Evolutionary conservation across 2,329 filamentous ascomycete genomes (phyloP).

Genomic region (Metarhizium humberi): DNA sequence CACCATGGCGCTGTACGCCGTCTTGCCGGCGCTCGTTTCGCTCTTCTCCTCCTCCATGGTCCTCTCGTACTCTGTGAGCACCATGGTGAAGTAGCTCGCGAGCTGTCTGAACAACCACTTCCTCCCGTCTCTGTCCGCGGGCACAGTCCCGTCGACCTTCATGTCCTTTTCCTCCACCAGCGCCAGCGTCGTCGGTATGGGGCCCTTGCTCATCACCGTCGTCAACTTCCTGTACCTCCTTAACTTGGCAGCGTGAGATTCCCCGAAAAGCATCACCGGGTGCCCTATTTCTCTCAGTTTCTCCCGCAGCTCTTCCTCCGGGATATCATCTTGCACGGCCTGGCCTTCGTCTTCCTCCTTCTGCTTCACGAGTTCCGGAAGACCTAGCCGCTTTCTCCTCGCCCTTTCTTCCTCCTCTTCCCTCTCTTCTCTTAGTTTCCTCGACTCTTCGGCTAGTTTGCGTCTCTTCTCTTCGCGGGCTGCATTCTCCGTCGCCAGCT

Average conservation of each 20-base stretch:
- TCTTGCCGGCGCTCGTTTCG: conserved; percentile 68
- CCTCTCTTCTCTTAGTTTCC: conserved; percentile 57
- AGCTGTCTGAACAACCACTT: conserved; percentile 77
- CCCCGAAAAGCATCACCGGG: conserved; percentile 71
- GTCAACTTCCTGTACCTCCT: conserved; percentile 61
- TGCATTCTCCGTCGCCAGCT: conserved; percentile 60
- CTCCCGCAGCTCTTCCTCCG: conserved; percentile 58
- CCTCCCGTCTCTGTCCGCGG: conserved; percentile 54
- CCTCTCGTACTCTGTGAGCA: conserved; percentile 78
- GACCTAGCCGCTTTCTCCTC: conserved; percentile 65
- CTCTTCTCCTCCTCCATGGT: conserved; percentile 59
- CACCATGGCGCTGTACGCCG: conserved; percentile 75
- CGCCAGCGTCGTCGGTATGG: conserved; percentile 77
- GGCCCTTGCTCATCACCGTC: conserved; percentile 57
- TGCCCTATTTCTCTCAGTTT: conserved; percentile 65
- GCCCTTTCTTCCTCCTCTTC: conserved; percentile 64
- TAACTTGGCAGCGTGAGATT: conserved; percentile 60
- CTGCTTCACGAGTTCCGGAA: conserved; percentile 58
- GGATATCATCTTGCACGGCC: conserved; percentile 50
- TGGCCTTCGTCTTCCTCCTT: conserved; percentile 30
- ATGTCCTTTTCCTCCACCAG: conserved; percentile 80
- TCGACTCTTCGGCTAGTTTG: conserved; percentile 72
- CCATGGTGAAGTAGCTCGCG: conserved; percentile 91
- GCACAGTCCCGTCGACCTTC: conserved; percentile 61
- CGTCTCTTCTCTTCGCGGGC: conserved; percentile 74